Conservation (phyloP, 257 asterid genomes). For the Thymus mandschuricus region DNA sequence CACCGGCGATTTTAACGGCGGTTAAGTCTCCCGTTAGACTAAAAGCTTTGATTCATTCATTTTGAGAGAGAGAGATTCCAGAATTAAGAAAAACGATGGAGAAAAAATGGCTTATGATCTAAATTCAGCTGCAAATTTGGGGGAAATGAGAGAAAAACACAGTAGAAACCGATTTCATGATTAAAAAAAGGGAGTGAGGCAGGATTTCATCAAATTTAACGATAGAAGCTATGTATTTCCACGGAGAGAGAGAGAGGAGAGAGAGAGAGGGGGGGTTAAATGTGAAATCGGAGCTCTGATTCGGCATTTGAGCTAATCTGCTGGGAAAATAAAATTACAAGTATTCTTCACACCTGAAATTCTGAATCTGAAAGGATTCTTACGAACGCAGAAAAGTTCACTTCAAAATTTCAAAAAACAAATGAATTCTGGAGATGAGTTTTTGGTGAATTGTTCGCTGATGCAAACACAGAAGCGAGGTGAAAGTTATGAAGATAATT, state of each 20-base stretch:
- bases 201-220: background rate
- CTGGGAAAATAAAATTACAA: background rate
- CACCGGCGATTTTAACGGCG: conserved; percentile 34
- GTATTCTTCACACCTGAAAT: conserved; percentile 19
- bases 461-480: conserved; percentile 1
- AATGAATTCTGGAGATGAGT: conserved; percentile 5
- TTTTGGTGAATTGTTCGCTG: background rate
- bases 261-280: background rate
- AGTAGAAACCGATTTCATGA: background rate
- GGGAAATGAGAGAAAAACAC: background rate
- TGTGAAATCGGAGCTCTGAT: background rate
- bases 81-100: background rate
- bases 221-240: background rate
- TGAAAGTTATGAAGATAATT: background rate
- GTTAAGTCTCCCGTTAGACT: conserved; percentile 25
- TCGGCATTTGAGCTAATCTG: conserved; percentile 9
- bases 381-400: background rate
- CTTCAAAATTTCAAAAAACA: background rate
- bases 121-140: conserved; percentile 1
- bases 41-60: background rate
- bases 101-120: conserved; percentile 12
- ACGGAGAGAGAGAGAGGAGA: background rate
- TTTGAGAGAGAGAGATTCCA: background rate
- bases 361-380: conserved; percentile 1
- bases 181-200: background rate